Evolutionary conservation across 495 filamentous ascomycete species (phyloP).

Genomic region (Polyplosphaeria fusca): DNA sequence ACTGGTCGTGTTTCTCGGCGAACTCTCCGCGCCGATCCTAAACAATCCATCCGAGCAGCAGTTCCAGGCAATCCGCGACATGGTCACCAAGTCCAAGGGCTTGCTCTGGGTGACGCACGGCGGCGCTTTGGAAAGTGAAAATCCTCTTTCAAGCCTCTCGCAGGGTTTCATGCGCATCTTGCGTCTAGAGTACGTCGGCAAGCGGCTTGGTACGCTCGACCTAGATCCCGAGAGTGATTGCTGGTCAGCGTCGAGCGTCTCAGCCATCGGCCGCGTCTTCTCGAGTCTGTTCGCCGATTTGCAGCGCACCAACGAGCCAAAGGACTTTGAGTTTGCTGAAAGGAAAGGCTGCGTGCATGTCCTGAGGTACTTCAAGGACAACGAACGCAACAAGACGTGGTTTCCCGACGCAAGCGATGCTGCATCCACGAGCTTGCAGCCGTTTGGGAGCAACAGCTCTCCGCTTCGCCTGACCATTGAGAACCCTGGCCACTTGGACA

Average conservation of each 20-base stretch:
- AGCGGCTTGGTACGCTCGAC: neutral
- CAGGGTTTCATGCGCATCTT: slow-evolving; percentile 3
- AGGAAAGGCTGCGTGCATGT: neutral
- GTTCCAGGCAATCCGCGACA: neutral
- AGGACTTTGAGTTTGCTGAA: slow-evolving; percentile 4
- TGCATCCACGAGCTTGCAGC: neutral
- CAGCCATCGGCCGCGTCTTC: neutral
- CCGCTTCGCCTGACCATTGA: neutral
- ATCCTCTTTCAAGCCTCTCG: neutral
- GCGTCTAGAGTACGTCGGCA: neutral
- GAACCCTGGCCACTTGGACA: slow-evolving; percentile 3
- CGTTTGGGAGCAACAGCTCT: too few relatives aligned
- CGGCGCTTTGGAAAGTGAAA: neutral
- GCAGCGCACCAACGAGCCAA: neutral
- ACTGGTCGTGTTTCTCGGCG: neutral
- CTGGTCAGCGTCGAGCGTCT: neutral
- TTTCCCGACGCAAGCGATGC: neutral
- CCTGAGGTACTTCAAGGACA: neutral
- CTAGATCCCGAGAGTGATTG: neutral
- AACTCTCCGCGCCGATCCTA: neutral
- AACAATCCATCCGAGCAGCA: neutral
- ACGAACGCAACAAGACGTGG: neutral
- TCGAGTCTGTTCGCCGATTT: neutral
- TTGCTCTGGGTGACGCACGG: slow-evolving; percentile 13
- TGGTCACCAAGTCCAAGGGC: neutral